A percentile compares a stretch with the other conserved stretches of the same genome.
Evolutionary conservation across 106 monocot species (phyloP).

Genomic region (Dioscorea alata): DNA sequence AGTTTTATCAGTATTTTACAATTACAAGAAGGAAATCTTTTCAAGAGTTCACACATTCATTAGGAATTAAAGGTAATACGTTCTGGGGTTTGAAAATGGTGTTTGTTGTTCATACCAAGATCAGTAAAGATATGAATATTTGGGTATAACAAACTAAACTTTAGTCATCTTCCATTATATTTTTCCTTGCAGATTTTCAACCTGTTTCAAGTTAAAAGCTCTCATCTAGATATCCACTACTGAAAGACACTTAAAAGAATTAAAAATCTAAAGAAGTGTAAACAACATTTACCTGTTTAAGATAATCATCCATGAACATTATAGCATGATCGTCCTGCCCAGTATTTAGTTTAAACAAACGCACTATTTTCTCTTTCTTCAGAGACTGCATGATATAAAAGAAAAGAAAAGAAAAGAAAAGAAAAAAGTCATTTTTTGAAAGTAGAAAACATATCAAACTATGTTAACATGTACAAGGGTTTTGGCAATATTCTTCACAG

Average conservation of each 20-base stretch:
- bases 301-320: slow-evolving; percentile 87
- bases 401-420: not conserved
- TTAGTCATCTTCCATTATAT: not conserved
- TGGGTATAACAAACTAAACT: not conserved
- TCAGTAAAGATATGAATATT: not conserved
- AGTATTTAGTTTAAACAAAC: slow-evolving; percentile 81
- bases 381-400: slow-evolving; percentile 31
- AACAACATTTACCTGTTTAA: slow-evolving; percentile 47
- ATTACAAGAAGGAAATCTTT: no score
- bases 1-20: no score
- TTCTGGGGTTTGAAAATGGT: no score
- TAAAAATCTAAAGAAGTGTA: not conserved
- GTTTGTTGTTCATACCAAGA: no score
- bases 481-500: not conserved
- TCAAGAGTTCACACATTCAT: no score
- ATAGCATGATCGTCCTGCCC: slow-evolving; percentile 96
- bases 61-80: no score
- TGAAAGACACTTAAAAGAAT: not conserved
- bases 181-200: not conserved
- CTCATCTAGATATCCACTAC: not conserved
- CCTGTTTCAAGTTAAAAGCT: not conserved
- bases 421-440: not conserved
- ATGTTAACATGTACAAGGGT: not conserved
- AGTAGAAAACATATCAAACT: not conserved
- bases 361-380: slow-evolving; percentile 70